Evolutionary conservation across 441 rosid species (phyloP).

Genomic region (Populus hybrid): DNA sequence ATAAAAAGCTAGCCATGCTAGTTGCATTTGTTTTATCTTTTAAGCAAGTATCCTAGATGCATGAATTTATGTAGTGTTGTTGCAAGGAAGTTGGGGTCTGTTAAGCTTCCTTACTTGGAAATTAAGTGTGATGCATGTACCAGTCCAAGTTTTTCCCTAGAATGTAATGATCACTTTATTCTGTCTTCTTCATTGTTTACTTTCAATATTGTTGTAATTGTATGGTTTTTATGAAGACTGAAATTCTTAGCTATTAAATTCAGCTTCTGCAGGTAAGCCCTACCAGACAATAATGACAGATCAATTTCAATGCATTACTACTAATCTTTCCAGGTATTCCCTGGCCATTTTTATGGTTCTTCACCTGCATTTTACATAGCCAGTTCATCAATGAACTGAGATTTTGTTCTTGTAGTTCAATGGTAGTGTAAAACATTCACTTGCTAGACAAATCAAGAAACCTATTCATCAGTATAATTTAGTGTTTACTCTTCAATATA

Average conservation of each 20-base stretch:
- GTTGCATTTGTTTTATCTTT: neutral
- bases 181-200: neutral
- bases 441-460: too few species aligned
- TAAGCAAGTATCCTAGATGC: neutral
- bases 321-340: too few species aligned
- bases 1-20: neutral
- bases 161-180: neutral
- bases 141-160: neutral
- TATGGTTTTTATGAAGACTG: neutral
- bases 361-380: neutral
- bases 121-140: neutral
- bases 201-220: neutral
- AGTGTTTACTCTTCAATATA: neutral
- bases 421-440: neutral
- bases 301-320: neutral
- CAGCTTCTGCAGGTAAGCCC: neutral
- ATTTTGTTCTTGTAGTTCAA: neutral
- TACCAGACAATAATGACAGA: neutral
- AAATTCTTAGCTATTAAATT: neutral
- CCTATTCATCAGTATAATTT: too few species aligned
- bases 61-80: neutral
- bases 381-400: neutral
- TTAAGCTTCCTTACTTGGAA: neutral
- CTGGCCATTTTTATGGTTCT: neutral
- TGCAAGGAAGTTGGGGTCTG: slow-evolving; percentile 1